A percentile compares a stretch with the other conserved stretches of the same genome.
phyloP scores from a whole-genome alignment of 768 basidiomycete species.

The Russula emetica region DNA sequence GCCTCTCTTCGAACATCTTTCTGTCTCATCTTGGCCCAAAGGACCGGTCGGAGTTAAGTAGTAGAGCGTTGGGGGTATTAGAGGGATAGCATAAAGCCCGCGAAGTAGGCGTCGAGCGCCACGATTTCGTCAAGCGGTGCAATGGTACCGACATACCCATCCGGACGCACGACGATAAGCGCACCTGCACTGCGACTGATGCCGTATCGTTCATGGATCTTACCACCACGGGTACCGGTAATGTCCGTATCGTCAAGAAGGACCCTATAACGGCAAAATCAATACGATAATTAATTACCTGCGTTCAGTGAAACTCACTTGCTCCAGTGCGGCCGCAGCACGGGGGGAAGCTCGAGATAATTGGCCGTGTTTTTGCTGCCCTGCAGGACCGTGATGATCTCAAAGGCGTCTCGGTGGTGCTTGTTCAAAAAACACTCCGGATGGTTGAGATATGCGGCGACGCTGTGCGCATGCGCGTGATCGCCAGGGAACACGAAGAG shows the following conservation, averaged over 20 bases:
- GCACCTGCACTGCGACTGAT: conserved; percentile 43
- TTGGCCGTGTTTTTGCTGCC: conserved; percentile 37
- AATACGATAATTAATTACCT: background rate
- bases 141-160: conserved; percentile 61
- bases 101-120: conserved; percentile 46
- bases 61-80: background rate
- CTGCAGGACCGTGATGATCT: conserved; percentile 32
- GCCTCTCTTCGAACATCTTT: background rate
- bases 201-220: conserved; percentile 55
- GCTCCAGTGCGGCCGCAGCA: conserved; percentile 41
- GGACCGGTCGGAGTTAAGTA: background rate
- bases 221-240: conserved; percentile 44
- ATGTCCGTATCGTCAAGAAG: conserved; percentile 55
- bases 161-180: conserved; percentile 55
- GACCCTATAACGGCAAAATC: conserved; percentile 41
- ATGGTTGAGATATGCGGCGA: conserved; percentile 33
- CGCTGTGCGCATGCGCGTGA: conserved; percentile 27
- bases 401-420: conserved; percentile 32
- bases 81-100: conserved; percentile 38
- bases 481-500: conserved; percentile 42
- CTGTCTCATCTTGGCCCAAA: background rate
- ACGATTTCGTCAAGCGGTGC: conserved; percentile 44
- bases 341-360: conserved; percentile 34
- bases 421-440: conserved; percentile 32
- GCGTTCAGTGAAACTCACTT: conserved; percentile 33